Conservation (phyloP, 768 basidiomycete species). For the Collybiopsis luxurians region DNA sequence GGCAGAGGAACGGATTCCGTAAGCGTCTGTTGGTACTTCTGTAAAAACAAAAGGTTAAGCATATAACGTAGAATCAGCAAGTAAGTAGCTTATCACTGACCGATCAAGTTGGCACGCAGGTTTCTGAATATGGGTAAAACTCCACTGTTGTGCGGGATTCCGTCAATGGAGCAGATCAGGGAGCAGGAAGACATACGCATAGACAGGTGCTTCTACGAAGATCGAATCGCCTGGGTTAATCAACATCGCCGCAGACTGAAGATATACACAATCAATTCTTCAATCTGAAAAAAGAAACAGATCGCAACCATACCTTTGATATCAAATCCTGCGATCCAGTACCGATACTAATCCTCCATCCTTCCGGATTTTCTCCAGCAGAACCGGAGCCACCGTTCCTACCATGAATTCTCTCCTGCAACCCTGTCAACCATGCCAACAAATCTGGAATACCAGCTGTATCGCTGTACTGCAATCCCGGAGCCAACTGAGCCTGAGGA, state of each 20-base stretch:
- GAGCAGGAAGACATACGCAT: constrained; percentile 48
- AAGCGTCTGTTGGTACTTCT: constrained; percentile 78
- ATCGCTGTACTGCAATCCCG: constrained; percentile 73
- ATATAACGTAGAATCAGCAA: background rate
- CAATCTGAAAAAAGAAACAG: background rate
- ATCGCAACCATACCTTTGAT: constrained; percentile 61
- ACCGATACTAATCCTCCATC: constrained; percentile 79
- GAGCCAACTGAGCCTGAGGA: constrained; percentile 54
- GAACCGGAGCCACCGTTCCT: constrained; percentile 36
- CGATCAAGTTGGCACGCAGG: constrained; percentile 58
- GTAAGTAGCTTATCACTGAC: constrained; percentile 29
- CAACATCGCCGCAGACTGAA: constrained; percentile 66
- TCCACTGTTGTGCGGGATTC: constrained; percentile 39
- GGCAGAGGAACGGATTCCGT: constrained; percentile 61
- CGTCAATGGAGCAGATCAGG: constrained; percentile 13
- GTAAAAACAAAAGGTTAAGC: background rate
- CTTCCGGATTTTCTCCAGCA: constrained; percentile 31
- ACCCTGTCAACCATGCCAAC: constrained; percentile 61
- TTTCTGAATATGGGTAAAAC: constrained; percentile 60
- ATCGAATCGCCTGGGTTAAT: constrained; percentile 79
- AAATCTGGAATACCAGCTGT: constrained; percentile 69
- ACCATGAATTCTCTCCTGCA: constrained; percentile 73
- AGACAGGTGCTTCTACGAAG: constrained; percentile 80
- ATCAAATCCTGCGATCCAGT: constrained; percentile 88
- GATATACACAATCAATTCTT: constrained; percentile 4